Evolutionary conservation across 2,329 filamentous ascomycete genomes (phyloP), one percentile per base, ranked within the genome.

Genomic region (Didymella segeticola): DNA sequence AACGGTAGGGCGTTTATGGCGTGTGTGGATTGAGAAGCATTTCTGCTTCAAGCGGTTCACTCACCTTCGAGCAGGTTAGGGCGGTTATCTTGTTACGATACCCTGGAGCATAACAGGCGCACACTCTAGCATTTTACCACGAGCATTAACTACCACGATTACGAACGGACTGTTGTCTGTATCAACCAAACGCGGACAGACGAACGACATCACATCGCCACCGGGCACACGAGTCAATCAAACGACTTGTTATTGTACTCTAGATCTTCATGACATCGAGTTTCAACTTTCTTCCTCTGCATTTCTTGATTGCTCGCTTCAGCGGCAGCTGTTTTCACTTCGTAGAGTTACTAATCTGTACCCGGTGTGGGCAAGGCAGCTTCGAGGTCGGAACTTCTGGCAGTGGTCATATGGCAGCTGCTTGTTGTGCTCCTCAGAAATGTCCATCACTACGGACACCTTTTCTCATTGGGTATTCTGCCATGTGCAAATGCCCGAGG

Each of bases 391-490:
- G 27, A 8, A 7, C 46, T 34, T 27, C 23, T 45, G 22, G 34
- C 26, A 45, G 39, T 50, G 48, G 41, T 39, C 43, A 60, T 38
- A 30, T 34, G 43, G 46, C 51, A 27, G 56, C 52, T 37, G 47
- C 36, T 33, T 2, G 36, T 31, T 30, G 7, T 3, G 17, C 34
- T 42, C 46, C 46, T 49, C 52, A 56, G 58, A 57, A 58, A 53
- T 47, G 47, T 62, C 53, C 37, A 43, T 49, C 50, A 54, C 37
- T 56, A 58, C 23, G 50, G 58, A 62, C 63, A 60, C 63, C 68
- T 71, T 75, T 75, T 73, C 71, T 75, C 72, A 72, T 74, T 63
- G 60, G 63, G 60, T 50, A 34, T 34, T 43, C 60, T 61, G 67
- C 71, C 67, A 53, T 26, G 63, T 43, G 71, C 60, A 56, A 60